Conservation (phyloP, 1,139 yeast genomes). For the Yamadazyma sp. region DNA sequence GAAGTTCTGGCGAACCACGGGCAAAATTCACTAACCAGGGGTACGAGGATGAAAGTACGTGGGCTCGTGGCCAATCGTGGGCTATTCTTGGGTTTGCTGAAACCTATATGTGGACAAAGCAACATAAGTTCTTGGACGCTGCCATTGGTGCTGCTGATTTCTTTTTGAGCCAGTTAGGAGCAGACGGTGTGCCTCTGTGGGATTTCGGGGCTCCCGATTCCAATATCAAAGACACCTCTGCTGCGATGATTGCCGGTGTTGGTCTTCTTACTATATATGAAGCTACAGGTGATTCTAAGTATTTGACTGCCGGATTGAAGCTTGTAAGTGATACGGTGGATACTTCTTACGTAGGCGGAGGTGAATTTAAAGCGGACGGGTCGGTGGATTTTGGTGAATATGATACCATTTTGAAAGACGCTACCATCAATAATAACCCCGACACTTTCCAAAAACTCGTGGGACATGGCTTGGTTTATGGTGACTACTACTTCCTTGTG, state of each 20-base stretch:
- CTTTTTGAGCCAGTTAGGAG: constrained; percentile 19
- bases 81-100: constrained; percentile 24
- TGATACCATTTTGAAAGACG: constrained; percentile 21
- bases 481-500: constrained; percentile 24
- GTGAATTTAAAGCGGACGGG: constrained; percentile 12
- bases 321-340: constrained; percentile 11
- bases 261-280: constrained; percentile 23
- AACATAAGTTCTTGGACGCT: constrained; percentile 21
- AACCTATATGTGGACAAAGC: constrained; percentile 22
- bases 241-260: constrained; percentile 25
- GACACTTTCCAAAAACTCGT: constrained; percentile 14
- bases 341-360: constrained; percentile 7
- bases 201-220: constrained; percentile 28
- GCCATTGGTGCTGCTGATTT: constrained; percentile 19
- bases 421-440: constrained; percentile 25
- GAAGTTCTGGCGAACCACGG: constrained; percentile 18
- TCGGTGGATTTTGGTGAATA: constrained; percentile 16
- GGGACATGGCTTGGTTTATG: constrained; percentile 26
- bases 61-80: constrained; percentile 32
- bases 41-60: constrained; percentile 23
- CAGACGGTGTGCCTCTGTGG: constrained; percentile 27
- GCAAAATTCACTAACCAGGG: constrained; percentile 26
- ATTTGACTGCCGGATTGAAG: constrained; percentile 10
- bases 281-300: constrained; percentile 14
- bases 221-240: constrained; percentile 23